Conservation (phyloP, 129 eudicot genomes). For the Saposhnikovia divaricata region DNA sequence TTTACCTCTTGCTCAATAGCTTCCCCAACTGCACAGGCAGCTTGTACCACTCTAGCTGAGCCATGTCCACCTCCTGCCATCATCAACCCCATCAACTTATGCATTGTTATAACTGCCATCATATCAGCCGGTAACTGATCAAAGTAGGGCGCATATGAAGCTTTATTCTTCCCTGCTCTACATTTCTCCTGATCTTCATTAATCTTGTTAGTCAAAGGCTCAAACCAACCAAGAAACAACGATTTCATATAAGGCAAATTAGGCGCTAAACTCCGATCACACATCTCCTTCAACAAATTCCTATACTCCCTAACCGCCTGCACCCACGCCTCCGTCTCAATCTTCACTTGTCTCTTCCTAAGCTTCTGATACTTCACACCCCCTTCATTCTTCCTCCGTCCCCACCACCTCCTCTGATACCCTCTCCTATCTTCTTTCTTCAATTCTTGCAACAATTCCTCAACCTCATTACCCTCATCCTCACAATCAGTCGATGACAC, state of each 20-base stretch:
- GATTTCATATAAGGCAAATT: slow-evolving; percentile 90
- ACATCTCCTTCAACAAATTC: slow-evolving; percentile 78
- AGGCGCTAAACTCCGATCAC: slow-evolving; percentile 75
- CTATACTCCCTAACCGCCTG: slow-evolving; percentile 65
- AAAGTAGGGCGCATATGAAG: slow-evolving; percentile 50
- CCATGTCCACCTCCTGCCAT: slow-evolving; percentile 83
- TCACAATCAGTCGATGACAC: slow-evolving; percentile 39
- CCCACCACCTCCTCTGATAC: slow-evolving; percentile 20
- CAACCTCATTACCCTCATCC: slow-evolving; percentile 57
- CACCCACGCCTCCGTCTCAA: slow-evolving; percentile 88
- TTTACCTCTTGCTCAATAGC: slow-evolving; percentile 87
- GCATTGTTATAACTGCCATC: slow-evolving; percentile 93
- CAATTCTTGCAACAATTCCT: slow-evolving; percentile 50
- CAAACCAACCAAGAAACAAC: slow-evolving; percentile 92
- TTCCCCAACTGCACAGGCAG: slow-evolving; percentile 77
- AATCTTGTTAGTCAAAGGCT: slow-evolving; percentile 61
- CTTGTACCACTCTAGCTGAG: slow-evolving; percentile 58
- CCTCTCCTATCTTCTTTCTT: slow-evolving; percentile 41
- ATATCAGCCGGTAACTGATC: slow-evolving; percentile 75
- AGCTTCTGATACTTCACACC: slow-evolving; percentile 49
- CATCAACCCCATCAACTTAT: slow-evolving; percentile 74
- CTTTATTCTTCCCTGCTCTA: slow-evolving; percentile 41
- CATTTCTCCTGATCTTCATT: slow-evolving; percentile 51
- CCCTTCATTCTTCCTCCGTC: slow-evolving; percentile 15
- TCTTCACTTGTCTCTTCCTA: slow-evolving; percentile 57